Evolutionary conservation across 345 rosid genomes (phyloP).

Genomic region (Passiflora organensis): DNA sequence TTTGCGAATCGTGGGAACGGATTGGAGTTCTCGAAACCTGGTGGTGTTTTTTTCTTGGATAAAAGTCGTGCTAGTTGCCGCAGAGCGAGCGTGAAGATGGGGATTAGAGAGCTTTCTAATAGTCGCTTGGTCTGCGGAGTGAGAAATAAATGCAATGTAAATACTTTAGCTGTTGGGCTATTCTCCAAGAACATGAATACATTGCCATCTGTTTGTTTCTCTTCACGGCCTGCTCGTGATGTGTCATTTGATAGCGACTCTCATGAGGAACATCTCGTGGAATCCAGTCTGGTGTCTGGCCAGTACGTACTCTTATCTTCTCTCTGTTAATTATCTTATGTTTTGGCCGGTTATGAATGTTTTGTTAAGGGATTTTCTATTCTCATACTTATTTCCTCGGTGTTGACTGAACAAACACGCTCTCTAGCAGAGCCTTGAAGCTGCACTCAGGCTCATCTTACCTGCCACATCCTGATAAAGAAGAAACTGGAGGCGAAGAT

Average conservation of each 20-base stretch:
- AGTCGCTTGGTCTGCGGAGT: constrained; percentile 38
- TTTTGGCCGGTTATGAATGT: neutral
- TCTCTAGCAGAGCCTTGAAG: constrained; percentile 23
- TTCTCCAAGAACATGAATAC: constrained; percentile 35
- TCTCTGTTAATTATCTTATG: constrained; percentile 3
- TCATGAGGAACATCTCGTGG: constrained; percentile 35
- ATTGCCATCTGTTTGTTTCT: constrained; percentile 33
- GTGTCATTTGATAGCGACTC: constrained; percentile 53
- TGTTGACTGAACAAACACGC: constrained; percentile 14
- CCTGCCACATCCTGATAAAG: constrained; percentile 35
- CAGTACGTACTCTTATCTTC: constrained; percentile 39
- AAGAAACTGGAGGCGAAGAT: constrained; percentile 27
- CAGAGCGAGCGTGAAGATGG: constrained; percentile 45
- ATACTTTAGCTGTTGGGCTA: constrained; percentile 23
- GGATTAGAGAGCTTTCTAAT: constrained; percentile 29
- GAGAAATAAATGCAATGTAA: constrained; percentile 19
- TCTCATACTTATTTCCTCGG: constrained; percentile 8
- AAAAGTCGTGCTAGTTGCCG: constrained; percentile 32
- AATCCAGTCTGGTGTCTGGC: constrained; percentile 35
- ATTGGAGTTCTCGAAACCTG: constrained; percentile 48
- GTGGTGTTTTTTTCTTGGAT: constrained; percentile 47
- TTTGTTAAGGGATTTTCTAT: too few relatives aligned
- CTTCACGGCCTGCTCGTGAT: constrained; percentile 54
- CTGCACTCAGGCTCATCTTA: constrained; percentile 25
- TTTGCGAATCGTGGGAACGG: constrained; percentile 46